Evolutionary conservation across 352 stramenopile genomes (phyloP), one percentile per base, ranked within the genome.

Genomic region (Blastocystis sp.): DNA sequence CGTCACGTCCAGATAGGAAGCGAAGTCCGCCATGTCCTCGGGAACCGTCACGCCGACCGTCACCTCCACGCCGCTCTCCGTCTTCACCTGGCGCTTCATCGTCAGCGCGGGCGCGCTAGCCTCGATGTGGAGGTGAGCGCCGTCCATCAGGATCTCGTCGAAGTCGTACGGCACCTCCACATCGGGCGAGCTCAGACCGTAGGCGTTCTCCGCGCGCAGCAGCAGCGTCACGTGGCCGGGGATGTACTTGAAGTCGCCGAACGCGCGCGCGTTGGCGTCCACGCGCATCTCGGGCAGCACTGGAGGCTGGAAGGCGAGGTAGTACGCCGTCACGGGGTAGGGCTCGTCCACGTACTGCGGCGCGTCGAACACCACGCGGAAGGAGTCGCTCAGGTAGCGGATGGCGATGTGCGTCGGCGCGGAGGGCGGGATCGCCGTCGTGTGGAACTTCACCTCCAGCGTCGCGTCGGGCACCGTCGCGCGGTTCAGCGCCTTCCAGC

Each of bases 221-320:
- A 81, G 71, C 13, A 81, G 45, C 26, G 50, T 65, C 59, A 81
- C 71, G 3, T 67, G 50, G 39, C 71, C 71, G 4, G 71, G 35
- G 19, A 81, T 19, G 71, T 81, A 81, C 2, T 41, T 10, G 59
- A 81, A 81, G 10, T 41, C 45, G n/a, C 71, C 71, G 59, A 81
- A 81, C 13, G 16, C 24, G 71, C 9, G 26, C 0, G 39, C n/a
- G 10, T n/a, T 63, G 29, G 37, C 41, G 37, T 81, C 71, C 59
- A 81, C 71, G 35, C 50, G 50, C 41, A 81, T 26, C 71, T 81
- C 71, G 37, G 71, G 71, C 62, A 63, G 71, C 41, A 81, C 19
- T n/a, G 78, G 78, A 2, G 78, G 78, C 45, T 88, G 62, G 65
- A 88, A 88, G 21, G 78, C 55, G 9, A 88, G 65, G 26, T 78